phyloP scores from a whole-genome alignment of 495 filamentous ascomycete genomes.

The Staphylotrichum longicolle region DNA sequence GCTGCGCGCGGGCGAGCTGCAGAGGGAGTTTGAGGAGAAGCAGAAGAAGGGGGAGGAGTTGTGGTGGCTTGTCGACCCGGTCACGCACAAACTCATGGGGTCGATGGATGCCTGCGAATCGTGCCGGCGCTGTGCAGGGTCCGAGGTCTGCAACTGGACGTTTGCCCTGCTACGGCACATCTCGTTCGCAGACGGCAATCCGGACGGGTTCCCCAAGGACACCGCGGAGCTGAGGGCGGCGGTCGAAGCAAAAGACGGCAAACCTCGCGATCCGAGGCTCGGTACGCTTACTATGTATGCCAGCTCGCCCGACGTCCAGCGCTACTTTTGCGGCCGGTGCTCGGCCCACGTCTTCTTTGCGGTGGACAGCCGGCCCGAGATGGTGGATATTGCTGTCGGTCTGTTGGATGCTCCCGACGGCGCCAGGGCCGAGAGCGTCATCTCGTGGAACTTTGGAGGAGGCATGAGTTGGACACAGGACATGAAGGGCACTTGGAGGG shows the following conservation, averaged over 20 bases:
- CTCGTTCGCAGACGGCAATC: slow-evolving; percentile 16
- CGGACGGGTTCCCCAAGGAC: slow-evolving; percentile 25
- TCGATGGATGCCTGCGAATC: slow-evolving; percentile 51
- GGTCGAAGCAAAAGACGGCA: slow-evolving; percentile 20
- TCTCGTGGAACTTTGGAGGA: slow-evolving; percentile 30
- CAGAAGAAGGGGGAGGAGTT: slow-evolving; percentile 19
- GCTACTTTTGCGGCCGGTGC: slow-evolving; percentile 55
- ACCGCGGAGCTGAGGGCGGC: slow-evolving; percentile 27
- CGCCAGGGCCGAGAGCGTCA: slow-evolving; percentile 45
- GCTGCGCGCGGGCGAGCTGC: slow-evolving; percentile 26
- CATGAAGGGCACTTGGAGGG: slow-evolving; percentile 30
- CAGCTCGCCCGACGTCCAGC: slow-evolving; percentile 44
- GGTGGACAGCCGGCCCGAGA: slow-evolving; percentile 38
- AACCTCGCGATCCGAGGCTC: slow-evolving; percentile 31
- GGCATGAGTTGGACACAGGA: slow-evolving; percentile 23
- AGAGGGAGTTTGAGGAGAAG: slow-evolving; percentile 23
- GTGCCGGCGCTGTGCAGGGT: slow-evolving; percentile 48
- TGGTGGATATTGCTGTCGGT: slow-evolving; percentile 53
- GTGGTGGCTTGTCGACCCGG: slow-evolving; percentile 44
- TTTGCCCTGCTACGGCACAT: slow-evolving; percentile 32
- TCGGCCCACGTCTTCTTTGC: slow-evolving; percentile 53
- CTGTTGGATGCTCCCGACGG: slow-evolving; percentile 49
- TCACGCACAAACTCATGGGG: slow-evolving; percentile 42
- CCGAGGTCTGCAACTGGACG: slow-evolving; percentile 49
- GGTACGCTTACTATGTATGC: slow-evolving; percentile 49